Conservation (phyloP, 2,329 filamentous ascomycete species). For the Ophiostoma ulmi region DNA sequence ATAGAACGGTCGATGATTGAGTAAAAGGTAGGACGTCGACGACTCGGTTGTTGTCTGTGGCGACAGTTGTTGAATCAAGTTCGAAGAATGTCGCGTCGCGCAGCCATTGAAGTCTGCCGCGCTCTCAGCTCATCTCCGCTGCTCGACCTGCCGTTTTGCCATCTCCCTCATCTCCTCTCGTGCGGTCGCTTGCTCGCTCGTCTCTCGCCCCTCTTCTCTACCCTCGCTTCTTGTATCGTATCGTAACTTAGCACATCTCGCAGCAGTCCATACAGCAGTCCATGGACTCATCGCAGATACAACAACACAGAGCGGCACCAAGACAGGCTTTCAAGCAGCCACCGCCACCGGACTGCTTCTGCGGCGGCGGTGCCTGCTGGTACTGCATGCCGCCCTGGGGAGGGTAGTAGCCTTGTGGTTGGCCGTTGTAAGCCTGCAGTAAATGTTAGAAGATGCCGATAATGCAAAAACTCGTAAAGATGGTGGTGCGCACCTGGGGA, state of each 20-base stretch:
- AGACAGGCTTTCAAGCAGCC: slow-evolving; percentile 38
- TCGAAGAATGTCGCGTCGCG: too few species aligned
- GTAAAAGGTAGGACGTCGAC: background rate
- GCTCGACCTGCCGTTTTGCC: background rate
- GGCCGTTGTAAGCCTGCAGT: slow-evolving; percentile 26
- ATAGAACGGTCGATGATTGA: background rate
- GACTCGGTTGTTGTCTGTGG: too few species aligned
- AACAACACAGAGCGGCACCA: slow-evolving; percentile 48
- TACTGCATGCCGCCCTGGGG: slow-evolving; percentile 42
- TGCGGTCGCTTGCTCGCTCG: background rate
- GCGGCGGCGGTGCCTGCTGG: slow-evolving; percentile 41
- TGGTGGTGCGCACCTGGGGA: slow-evolving; percentile 36
- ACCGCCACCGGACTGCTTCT: slow-evolving; percentile 35
- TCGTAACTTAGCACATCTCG: slow-evolving; percentile 36
- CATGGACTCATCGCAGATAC: slow-evolving; percentile 47
- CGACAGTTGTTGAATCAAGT: too few species aligned
- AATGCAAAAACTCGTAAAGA: background rate
- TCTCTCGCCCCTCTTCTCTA: background rate
- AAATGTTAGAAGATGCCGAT: slow-evolving; percentile 5
- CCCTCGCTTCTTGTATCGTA: background rate
- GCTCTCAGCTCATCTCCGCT: too few species aligned
- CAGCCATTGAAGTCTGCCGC: too few species aligned
- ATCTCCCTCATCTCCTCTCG: background rate
- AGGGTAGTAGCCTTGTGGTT: slow-evolving; percentile 41
- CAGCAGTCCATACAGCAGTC: slow-evolving; percentile 47